phyloP scores from a whole-genome alignment of 352 stramenopile genomes.

The Saprolegnia diclina region DNA sequence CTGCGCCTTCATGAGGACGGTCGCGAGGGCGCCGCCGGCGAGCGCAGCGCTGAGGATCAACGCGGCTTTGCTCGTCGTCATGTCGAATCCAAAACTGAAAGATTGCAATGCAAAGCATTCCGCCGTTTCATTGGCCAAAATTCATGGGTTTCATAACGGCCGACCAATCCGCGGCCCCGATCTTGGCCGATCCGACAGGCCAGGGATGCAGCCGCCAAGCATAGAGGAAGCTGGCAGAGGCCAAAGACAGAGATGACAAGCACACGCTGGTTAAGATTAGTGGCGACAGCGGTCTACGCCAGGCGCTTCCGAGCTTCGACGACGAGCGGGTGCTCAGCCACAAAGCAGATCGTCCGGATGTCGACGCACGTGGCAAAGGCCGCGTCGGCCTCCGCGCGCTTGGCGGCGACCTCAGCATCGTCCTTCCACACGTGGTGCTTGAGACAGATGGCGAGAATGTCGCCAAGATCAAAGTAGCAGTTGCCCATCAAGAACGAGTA shows the following conservation, averaged over 20 bases:
- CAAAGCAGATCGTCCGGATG: constrained; percentile 15
- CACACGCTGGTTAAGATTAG: too few relatives aligned
- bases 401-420: neutral
- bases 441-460: constrained; percentile 27
- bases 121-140: neutral
- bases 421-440: constrained; percentile 17
- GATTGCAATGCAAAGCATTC: neutral
- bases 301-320: neutral
- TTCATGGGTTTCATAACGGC: neutral
- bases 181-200: neutral
- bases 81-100: neutral
- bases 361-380: neutral
- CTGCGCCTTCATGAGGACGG: constrained; percentile 24
- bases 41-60: constrained; percentile 5
- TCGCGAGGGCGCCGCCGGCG: constrained; percentile 15
- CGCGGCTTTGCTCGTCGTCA: constrained; percentile 17
- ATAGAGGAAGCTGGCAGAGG: neutral
- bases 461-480: constrained; percentile 39
- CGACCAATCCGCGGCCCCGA: neutral
- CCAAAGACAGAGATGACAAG: too few relatives aligned
- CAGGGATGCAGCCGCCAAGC: too few relatives aligned
- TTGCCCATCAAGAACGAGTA: constrained; percentile 38
- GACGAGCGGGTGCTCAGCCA: constrained; percentile 1
- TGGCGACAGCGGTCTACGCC: neutral
- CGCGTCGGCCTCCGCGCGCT: neutral